Evolutionary conservation across 257 asterid genomes (phyloP), one percentile per base, ranked within the genome.

Genomic region (Capsicum baccatum): DNA sequence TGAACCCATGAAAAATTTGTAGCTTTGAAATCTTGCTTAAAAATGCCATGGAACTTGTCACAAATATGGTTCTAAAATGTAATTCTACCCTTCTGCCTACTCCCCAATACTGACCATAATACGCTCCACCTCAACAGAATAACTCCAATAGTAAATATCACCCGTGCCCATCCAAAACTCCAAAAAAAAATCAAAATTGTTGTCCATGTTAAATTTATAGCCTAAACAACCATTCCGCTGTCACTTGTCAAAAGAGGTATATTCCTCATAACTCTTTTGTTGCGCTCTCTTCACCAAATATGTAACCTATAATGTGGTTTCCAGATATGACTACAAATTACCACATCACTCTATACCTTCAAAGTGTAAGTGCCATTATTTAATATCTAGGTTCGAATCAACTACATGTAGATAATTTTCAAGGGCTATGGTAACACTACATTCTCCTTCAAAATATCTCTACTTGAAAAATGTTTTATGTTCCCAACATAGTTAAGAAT

Each of bases 321-420:
- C 71, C 11, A 7, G 39, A 80, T 33, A 57, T 42, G 6, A 57
- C 70, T 12, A 58, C 56, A 10, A 80, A 17, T 11, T 48, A 80
- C 13, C 83, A 80, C 54, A 80, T 79, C 55, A 79, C 83, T 55
- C 68, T 33, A 44, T 62, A 26, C 44, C 44, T 80, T 80, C 26
- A 21, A 13, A 44, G 50, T 44, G 35, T 59, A 8, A 59, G 73
- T 63, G 12, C 55, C 35, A 55, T 54, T 0, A 21, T 19, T 4
- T 42, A 62, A 4, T 42, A 81, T 64, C 42, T 14, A 1, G 73
- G 84, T 42, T 17, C 26, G 8, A 26, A 58, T 58, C 26, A 58
- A 3, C 26, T 58, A 6, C 26, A 58, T 2, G 26, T 16, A 58
- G 26, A 26, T 58, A 17, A 58, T 58, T 19, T 26, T 58, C 26